These are phyloP conservation scores for Articulospora tetracladia DNA, from an alignment of 495 filamentous ascomycete species.

Conservation along the genomic window DNA sequence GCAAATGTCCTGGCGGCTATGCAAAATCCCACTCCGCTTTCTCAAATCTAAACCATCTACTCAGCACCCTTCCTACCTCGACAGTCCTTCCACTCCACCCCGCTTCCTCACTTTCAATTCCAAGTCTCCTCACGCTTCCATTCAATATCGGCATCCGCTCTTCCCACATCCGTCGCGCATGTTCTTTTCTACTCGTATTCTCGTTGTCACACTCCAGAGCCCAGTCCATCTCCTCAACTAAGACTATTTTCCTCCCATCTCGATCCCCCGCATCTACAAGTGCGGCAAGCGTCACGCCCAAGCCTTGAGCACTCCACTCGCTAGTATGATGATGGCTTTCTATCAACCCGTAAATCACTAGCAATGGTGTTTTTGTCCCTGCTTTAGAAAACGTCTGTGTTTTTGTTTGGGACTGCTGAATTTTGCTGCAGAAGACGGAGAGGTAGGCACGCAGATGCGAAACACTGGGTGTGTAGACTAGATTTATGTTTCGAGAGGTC, in stretches of 20 bases:
- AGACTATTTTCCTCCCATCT: constrained; percentile 14
- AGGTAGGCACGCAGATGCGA: constrained; percentile 76
- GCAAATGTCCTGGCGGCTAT: not conserved
- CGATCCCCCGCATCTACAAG: constrained; percentile 61
- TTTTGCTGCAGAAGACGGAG: constrained; percentile 26
- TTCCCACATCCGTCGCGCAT: constrained; percentile 24
- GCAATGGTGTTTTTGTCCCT: constrained; percentile 29
- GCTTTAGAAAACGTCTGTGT: constrained; percentile 5
- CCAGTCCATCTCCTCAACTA: constrained; percentile 22
- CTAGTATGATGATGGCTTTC: constrained; percentile 65
- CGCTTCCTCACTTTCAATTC: constrained; percentile 46
- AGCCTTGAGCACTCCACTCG: constrained; percentile 81
- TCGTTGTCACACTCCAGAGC: constrained; percentile 31
- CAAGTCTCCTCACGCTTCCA: constrained; percentile 44
- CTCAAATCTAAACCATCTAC: constrained; percentile 61
- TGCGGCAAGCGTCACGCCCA: constrained; percentile 63
- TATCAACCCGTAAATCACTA: constrained; percentile 66
- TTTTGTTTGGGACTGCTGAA: not conserved
- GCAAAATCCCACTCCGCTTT: constrained; percentile 14
- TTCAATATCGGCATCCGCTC: constrained; percentile 61
- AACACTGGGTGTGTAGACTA: constrained; percentile 70
- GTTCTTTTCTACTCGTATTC: constrained; percentile 7
- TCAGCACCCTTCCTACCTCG: constrained; percentile 56
- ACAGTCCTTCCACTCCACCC: constrained; percentile 65
- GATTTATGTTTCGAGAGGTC: constrained; percentile 58